Percentiles rank a stretch among this genome's conserved stretches.
Evolutionary conservation across 2,329 filamentous ascomycete species (phyloP).

Genomic region (Rasamsonia emersonii): DNA sequence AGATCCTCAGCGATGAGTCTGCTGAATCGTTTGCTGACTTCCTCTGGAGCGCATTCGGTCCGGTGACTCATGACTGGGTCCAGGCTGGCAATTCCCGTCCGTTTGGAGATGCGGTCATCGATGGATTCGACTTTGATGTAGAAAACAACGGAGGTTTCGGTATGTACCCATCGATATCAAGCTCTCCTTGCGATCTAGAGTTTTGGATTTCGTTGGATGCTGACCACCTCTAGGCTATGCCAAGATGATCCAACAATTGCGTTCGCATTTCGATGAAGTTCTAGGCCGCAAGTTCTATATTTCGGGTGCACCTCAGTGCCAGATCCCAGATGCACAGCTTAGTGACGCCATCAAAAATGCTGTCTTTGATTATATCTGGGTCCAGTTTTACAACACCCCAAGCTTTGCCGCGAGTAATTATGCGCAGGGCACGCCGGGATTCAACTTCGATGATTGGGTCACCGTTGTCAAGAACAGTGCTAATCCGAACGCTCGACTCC

Average conservation of each 20-base stretch:
- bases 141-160: conserved; percentile 43
- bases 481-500: conserved; percentile 43
- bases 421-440: conserved; percentile 2
- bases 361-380: conserved; percentile 46
- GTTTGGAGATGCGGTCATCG: conserved; percentile 40
- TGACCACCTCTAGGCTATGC: conserved; percentile 30
- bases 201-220: conserved; percentile 14
- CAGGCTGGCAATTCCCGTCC: conserved; percentile 36
- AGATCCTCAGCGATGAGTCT: conserved; percentile 31
- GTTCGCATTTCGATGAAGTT: conserved; percentile 29
- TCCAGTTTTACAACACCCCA: conserved; percentile 49
- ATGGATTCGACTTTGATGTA: conserved; percentile 47
- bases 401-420: conserved; percentile 31
- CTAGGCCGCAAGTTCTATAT: conserved; percentile 38
- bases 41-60: conserved; percentile 44
- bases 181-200: too few species aligned
- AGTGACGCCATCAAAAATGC: conserved; percentile 35
- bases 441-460: conserved; percentile 40
- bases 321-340: conserved; percentile 41
- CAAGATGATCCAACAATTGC: conserved; percentile 41
- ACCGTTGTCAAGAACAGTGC: conserved; percentile 26
- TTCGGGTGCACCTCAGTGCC: conserved; percentile 45
- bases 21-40: conserved; percentile 42
- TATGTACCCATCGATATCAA: too few species aligned
- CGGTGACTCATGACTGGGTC: conserved; percentile 22